Percentiles rank a stretch among this genome's conserved stretches.
phyloP scores from a whole-genome alignment of 768 basidiomycete species.

The Lactifluus pinguis region DNA sequence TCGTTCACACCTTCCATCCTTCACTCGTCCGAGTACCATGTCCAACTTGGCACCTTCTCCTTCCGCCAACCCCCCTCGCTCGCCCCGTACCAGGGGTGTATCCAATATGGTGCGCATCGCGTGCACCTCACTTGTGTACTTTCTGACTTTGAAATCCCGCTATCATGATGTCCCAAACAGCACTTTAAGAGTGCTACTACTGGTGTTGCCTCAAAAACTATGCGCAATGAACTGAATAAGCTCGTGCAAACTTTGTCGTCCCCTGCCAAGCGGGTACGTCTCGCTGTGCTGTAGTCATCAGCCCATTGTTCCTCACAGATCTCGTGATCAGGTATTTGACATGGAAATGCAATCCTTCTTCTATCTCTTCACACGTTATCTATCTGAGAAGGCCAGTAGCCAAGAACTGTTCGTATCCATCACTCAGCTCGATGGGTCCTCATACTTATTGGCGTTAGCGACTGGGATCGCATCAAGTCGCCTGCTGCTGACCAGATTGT shows the following conservation, averaged over 20 bases:
- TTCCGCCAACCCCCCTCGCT: background rate
- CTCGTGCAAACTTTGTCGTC: slow-evolving; percentile 58
- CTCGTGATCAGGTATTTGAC: slow-evolving; percentile 51
- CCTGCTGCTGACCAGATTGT: slow-evolving; percentile 82
- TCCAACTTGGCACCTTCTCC: slow-evolving; percentile 3
- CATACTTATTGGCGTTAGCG: slow-evolving; percentile 13
- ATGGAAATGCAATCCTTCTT: slow-evolving; percentile 92
- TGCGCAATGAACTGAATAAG: slow-evolving; percentile 58
- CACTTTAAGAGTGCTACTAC: slow-evolving; percentile 33
- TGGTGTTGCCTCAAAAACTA: slow-evolving; percentile 47
- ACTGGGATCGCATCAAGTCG: slow-evolving; percentile 54
- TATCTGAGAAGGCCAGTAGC: slow-evolving; percentile 79
- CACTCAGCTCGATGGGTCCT: background rate
- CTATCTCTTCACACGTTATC: slow-evolving; percentile 86
- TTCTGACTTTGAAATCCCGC: background rate
- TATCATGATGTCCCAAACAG: background rate
- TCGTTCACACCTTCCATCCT: background rate
- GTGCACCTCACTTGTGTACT: background rate
- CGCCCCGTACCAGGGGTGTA: slow-evolving; percentile 19
- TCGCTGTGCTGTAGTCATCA: background rate
- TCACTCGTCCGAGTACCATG: slow-evolving; percentile 1
- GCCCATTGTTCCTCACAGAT: slow-evolving; percentile 10
- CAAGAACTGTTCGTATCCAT: slow-evolving; percentile 63
- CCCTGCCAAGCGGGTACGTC: slow-evolving; percentile 45
- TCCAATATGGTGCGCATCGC: slow-evolving; percentile 17